These are phyloP conservation scores for Talaromyces funiculosus DNA, from an alignment of 2,329 filamentous ascomycete species.

Conservation along the genomic window DNA sequence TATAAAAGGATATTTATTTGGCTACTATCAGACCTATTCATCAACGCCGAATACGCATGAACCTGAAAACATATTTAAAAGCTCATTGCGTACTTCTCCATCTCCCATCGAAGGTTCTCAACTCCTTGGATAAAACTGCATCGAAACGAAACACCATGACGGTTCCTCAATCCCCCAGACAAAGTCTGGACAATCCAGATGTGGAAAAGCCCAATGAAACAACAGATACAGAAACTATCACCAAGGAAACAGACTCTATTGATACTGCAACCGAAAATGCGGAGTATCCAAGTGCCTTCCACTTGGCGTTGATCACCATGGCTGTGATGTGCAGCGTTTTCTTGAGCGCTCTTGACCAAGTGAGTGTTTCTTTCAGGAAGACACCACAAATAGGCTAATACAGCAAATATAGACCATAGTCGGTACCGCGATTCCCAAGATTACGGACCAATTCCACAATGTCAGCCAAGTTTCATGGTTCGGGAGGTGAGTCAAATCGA, in stretches of 20 bases:
- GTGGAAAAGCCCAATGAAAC: background rate
- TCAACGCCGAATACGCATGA: background rate
- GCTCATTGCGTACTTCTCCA: background rate
- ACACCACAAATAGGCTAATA: background rate
- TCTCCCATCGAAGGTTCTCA: too few species aligned
- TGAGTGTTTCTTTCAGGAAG: background rate
- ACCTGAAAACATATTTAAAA: background rate
- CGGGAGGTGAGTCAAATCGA: background rate
- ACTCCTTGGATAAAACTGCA: background rate
- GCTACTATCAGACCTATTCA: background rate
- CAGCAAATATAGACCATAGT: background rate
- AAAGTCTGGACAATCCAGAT: background rate
- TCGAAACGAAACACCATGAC: background rate
- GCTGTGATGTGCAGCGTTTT: slow-evolving; percentile 6
- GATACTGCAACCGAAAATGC: background rate
- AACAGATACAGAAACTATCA: background rate
- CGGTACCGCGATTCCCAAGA: slow-evolving; percentile 9
- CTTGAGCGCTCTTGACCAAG: slow-evolving; percentile 6
- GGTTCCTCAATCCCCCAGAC: background rate
- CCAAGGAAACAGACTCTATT: background rate
- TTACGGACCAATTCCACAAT: slow-evolving; percentile 12
- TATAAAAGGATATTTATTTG: background rate
- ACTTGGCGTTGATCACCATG: slow-evolving; percentile 1
- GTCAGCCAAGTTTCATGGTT: slow-evolving; percentile 8
- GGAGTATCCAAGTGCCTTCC: background rate